Evolutionary conservation across 768 basidiomycete genomes (phyloP), one percentile per base, ranked within the genome.

Genomic region (Rhizopogon rudus): DNA sequence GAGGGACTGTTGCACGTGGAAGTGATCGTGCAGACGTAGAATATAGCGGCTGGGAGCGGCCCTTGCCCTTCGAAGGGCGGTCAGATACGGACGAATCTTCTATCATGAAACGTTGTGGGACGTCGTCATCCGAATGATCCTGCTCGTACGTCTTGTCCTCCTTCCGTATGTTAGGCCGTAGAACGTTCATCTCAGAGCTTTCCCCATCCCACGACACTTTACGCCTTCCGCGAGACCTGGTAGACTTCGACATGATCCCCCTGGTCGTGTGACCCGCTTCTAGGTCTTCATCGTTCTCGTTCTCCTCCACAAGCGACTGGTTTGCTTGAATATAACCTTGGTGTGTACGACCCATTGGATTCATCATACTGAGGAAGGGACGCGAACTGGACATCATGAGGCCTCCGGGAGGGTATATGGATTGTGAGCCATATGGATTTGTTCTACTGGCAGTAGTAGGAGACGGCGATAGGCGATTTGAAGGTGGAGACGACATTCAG

Each of bases 61-160:
- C 70, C 48, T 74, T 76, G 43, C 66, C 70, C 58, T 73, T 78
- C 46, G 57, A 63, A 28, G 62, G 52, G 42, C 56, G 64, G 44
- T 56, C 64, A 55, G 59, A 57, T 51, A 61, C 71, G 56, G 65
- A 68, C 16, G 81, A 71, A 40, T 87, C 82, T 70, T 93, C 91
- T 60, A 93, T 85, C 81, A 91, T 87, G 63, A 93, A 87, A 65
- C 87, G 88, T 65, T 88, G 86, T 0, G 91, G 91, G 2, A 88
- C 89, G 67, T 93, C 91, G 54, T 88, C 91, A 61, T 93, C 91
- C 7, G 86, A 88, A 29, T 79, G 78, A 49, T 88, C 84, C 46
- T 78, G 73, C 42, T 77, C 76, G 55, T 84, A 77, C 28, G 76
- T 74, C 65, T 72, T 76, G 70, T 88, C 87, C 64, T 86, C 81